Conservation (phyloP, 495 filamentous ascomycete genomes). For the Penicillium cosmopolitanum region DNA sequence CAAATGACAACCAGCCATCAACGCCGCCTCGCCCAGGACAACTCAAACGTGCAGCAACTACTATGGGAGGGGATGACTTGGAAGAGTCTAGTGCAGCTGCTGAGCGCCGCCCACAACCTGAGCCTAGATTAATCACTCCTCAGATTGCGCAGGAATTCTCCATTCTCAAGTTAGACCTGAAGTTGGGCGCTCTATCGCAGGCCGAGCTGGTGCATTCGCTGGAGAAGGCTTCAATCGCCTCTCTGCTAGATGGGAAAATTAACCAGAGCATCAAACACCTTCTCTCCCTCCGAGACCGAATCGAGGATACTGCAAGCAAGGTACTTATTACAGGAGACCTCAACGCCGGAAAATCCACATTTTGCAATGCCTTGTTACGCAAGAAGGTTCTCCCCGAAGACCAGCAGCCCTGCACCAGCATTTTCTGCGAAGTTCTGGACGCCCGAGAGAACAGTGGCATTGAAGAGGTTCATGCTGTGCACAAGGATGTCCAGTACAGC, state of each 20-base stretch:
- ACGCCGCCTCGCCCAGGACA: conserved; percentile 51
- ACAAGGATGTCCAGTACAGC: conserved; percentile 76
- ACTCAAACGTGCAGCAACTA: conserved; percentile 73
- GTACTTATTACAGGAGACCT: conserved; percentile 96
- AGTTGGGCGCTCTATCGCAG: conserved; percentile 82
- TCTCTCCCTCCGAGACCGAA: conserved; percentile 81
- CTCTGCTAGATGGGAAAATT: conserved; percentile 91
- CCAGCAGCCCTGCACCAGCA: conserved; percentile 97
- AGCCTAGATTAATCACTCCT: conserved; percentile 82
- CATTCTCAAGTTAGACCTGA: conserved; percentile 90
- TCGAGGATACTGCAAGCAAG: conserved; percentile 97
- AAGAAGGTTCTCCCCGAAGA: conserved; percentile 94
- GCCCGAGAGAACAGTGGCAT: conserved; percentile 84
- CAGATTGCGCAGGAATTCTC: conserved; percentile 97
- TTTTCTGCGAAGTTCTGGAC: conserved; percentile 97
- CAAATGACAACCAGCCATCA: conserved; percentile 36
- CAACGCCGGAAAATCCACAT: conserved; percentile 97
- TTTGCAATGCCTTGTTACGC: conserved; percentile 93
- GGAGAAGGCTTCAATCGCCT: conserved; percentile 87
- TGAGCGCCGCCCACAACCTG: conserved; percentile 56
- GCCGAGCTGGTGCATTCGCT: conserved; percentile 94
- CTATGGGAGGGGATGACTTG: conserved; percentile 58
- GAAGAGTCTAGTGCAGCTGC: conserved; percentile 75
- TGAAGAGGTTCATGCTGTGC: conserved; percentile 95
- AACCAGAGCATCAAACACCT: conserved; percentile 90